Percentiles rank a stretch among this genome's conserved stretches.
These are phyloP conservation scores for Botryotinia narcissicola DNA, from an alignment of 2,329 filamentous ascomycete genomes.

Conservation along the genomic window DNA sequence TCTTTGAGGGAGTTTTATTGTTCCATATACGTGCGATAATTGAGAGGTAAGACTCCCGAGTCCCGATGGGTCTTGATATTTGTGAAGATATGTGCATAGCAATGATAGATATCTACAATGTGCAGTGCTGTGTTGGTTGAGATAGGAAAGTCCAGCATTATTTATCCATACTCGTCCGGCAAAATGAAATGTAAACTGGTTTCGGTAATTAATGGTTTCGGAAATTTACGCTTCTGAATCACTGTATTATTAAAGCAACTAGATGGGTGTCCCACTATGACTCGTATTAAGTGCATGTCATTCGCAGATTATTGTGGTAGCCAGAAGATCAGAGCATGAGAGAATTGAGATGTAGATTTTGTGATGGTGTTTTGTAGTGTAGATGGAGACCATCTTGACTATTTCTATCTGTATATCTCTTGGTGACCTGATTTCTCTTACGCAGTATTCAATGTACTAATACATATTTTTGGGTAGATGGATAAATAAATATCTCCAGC, in stretches of 20 bases:
- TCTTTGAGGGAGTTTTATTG: neutral
- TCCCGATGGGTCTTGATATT: neutral
- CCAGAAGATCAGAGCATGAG: neutral
- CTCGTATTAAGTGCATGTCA: neutral
- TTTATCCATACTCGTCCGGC: neutral
- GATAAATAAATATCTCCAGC: neutral
- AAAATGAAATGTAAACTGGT: neutral
- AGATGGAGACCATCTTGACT: neutral
- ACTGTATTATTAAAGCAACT: neutral
- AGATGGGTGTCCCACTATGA: neutral
- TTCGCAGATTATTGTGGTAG: neutral
- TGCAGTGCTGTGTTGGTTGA: neutral
- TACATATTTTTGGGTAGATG: neutral
- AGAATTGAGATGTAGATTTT: neutral
- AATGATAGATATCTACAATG: neutral
- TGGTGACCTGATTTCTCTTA: neutral
- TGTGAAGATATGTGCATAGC: neutral
- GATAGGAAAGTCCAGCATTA: neutral
- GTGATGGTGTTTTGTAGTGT: neutral
- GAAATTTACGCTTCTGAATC: neutral
- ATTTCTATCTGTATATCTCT: neutral
- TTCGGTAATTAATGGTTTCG: neutral
- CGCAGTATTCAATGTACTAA: neutral
- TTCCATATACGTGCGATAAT: neutral
- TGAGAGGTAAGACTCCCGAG: neutral